phyloP scores from a whole-genome alignment of 441 rosid genomes.

The Pelargonium australe region DNA sequence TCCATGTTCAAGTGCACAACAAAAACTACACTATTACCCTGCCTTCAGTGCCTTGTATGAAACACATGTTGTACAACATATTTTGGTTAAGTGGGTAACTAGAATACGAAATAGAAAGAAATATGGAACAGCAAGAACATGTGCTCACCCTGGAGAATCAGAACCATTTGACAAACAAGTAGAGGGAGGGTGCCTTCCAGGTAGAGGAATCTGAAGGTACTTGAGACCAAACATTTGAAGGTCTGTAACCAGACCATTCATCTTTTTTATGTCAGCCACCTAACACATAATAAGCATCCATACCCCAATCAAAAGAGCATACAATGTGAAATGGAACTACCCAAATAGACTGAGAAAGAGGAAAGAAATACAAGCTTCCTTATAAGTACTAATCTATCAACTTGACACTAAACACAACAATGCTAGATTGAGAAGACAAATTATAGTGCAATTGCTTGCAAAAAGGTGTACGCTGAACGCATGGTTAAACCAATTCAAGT shows the following conservation, averaged over 20 bases:
- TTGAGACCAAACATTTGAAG: constrained; percentile 73
- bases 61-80: too few species aligned
- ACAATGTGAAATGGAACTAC: not conserved
- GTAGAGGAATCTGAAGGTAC: constrained; percentile 54
- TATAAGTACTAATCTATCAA: not conserved
- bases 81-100: too few species aligned
- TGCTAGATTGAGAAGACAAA: not conserved
- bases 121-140: not conserved
- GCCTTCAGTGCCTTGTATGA: too few species aligned
- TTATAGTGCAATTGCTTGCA: not conserved
- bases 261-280: constrained; percentile 63
- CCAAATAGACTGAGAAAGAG: not conserved
- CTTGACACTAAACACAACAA: not conserved
- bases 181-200: constrained; percentile 73
- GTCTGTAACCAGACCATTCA: constrained; percentile 62
- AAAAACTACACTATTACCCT: too few species aligned
- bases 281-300: constrained; percentile 17
- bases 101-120: not conserved
- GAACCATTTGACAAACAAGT: constrained; percentile 42
- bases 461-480: too few species aligned
- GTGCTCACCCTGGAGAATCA: constrained; percentile 35
- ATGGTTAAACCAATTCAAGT: not conserved
- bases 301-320: not conserved
- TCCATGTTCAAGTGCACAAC: too few species aligned
- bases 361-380: not conserved